Evolutionary conservation across 306 rosid species (phyloP).

Genomic region (Lathyrus tuberosus): DNA sequence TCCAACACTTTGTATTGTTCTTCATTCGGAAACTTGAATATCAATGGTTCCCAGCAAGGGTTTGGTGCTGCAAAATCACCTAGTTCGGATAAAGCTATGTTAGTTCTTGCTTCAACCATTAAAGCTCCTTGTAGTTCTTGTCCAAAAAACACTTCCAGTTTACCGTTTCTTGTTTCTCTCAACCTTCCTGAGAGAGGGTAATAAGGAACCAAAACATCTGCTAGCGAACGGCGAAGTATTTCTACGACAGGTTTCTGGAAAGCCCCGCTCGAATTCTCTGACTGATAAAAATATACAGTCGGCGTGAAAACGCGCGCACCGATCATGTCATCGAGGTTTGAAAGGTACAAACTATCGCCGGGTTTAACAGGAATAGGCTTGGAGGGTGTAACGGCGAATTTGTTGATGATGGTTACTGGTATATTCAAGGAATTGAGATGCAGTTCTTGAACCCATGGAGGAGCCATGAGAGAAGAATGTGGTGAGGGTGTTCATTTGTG

Average conservation of each 20-base stretch:
- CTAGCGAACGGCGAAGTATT: constrained; percentile 58
- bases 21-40: constrained; percentile 74
- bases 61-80: constrained; percentile 80
- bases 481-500: constrained; percentile 34
- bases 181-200: constrained; percentile 88
- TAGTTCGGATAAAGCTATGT: constrained; percentile 51
- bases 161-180: constrained; percentile 67
- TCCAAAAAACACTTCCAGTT: constrained; percentile 80
- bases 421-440: constrained; percentile 56
- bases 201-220: constrained; percentile 78
- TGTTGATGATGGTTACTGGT: constrained; percentile 49
- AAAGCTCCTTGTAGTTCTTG: constrained; percentile 70
- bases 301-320: constrained; percentile 91
- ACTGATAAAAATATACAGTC: constrained; percentile 67
- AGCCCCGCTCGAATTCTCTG: neutral
- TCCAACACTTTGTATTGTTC: constrained; percentile 83
- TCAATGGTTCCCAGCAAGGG: constrained; percentile 87
- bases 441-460: constrained; percentile 85
- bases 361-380: constrained; percentile 46
- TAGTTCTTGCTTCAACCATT: constrained; percentile 72
- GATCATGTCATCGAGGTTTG: constrained; percentile 77
- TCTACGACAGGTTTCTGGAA: constrained; percentile 43
- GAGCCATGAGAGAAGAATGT: constrained; percentile 57
- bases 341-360: constrained; percentile 66
- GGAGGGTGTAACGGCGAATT: constrained; percentile 55